Evolutionary conservation across 169 alveolate species (phyloP).

Genomic region (Plasmodium blacklocki): DNA sequence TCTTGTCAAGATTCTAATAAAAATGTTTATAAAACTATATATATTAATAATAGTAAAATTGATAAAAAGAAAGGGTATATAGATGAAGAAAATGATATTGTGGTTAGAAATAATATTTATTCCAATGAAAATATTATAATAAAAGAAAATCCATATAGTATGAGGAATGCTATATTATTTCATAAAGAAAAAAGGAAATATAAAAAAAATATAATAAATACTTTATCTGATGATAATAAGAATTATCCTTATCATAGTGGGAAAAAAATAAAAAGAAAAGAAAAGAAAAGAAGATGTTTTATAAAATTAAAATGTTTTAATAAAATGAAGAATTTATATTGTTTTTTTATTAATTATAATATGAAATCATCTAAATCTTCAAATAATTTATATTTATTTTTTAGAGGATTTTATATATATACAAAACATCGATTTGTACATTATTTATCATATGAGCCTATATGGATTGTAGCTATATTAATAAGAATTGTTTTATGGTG

Average conservation of each 20-base stretch:
- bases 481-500: constrained; percentile 85
- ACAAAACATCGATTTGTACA: constrained; percentile 51
- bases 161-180: constrained; percentile 43
- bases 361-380: constrained; percentile 47
- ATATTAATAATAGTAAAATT: not conserved
- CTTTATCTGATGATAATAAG: not conserved
- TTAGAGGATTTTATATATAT: constrained; percentile 42
- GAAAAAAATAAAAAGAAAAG: not conserved
- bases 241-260: not conserved
- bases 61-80: not conserved
- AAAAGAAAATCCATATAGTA: not conserved
- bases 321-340: constrained; percentile 15
- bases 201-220: not conserved
- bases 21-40: constrained; percentile 11
- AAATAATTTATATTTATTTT: constrained; percentile 25
- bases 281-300: constrained; percentile 9
- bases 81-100: not conserved
- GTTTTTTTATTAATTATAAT: constrained; percentile 55
- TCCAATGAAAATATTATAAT: not conserved
- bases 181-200: constrained; percentile 10
- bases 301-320: constrained; percentile 12
- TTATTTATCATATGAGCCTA: constrained; percentile 64
- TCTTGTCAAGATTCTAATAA: constrained; percentile 13
- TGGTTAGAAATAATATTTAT: not conserved
- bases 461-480: constrained; percentile 83